These are phyloP conservation scores for Massarina eburnea DNA, from an alignment of 2,329 filamentous ascomycete species.

Conservation along the genomic window DNA sequence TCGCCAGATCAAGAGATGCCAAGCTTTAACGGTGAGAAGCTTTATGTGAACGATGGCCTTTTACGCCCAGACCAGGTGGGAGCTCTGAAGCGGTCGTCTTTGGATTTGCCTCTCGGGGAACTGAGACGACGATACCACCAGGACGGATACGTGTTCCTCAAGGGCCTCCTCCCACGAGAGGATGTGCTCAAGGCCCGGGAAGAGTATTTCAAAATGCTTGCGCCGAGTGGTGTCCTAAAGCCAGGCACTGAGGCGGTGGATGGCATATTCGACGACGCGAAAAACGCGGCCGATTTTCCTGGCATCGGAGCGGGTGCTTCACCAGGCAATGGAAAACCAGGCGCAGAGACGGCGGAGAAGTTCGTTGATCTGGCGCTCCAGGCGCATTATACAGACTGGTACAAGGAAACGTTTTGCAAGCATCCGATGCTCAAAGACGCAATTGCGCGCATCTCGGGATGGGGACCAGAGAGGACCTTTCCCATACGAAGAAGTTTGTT, in stretches of 20 bases:
- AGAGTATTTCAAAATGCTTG: constrained; percentile 57
- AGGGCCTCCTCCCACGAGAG: constrained; percentile 54
- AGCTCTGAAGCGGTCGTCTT: constrained; percentile 47
- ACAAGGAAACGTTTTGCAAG: constrained; percentile 57
- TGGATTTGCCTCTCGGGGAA: constrained; percentile 50
- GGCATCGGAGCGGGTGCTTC: constrained; percentile 57
- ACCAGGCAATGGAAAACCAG: constrained; percentile 50
- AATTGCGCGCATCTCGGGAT: constrained; percentile 55
- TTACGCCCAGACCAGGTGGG: constrained; percentile 50
- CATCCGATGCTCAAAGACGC: constrained; percentile 55
- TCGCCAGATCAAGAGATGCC: constrained; percentile 22
- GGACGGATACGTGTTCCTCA: constrained; percentile 60
- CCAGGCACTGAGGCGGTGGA: constrained; percentile 54
- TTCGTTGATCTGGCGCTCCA: constrained; percentile 57
- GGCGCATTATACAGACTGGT: constrained; percentile 51
- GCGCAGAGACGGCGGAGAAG: constrained; percentile 42
- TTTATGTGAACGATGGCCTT: constrained; percentile 51
- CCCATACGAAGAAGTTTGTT: constrained; percentile 53
- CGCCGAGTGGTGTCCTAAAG: constrained; percentile 59
- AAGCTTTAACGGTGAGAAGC: constrained; percentile 30
- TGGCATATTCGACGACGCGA: constrained; percentile 55
- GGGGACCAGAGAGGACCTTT: constrained; percentile 54
- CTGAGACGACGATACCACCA: constrained; percentile 50
- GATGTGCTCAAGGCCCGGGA: constrained; percentile 57
- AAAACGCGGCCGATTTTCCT: constrained; percentile 49